phyloP scores from a whole-genome alignment of 1,284 basidiomycete species.

The Microbotryomycetes sp. region DNA sequence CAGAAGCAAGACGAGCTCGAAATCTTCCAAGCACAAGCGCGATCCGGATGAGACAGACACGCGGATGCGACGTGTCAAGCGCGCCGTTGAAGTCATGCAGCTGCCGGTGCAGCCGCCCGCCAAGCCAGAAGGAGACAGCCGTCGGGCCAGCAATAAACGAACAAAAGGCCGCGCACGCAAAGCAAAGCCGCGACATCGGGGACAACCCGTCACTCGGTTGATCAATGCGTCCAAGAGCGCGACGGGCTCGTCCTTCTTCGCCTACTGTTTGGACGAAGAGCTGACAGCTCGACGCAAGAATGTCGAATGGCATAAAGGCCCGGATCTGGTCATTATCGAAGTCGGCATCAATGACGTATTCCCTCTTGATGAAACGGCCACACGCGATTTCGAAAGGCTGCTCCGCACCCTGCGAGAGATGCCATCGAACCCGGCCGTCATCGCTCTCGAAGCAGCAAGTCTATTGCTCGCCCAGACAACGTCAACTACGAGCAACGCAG shows the following conservation, averaged over 20 bases:
- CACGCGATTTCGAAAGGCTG: constrained; percentile 24
- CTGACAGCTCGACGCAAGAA: constrained; percentile 21
- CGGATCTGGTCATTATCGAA: constrained; percentile 31
- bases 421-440: constrained; percentile 25
- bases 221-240: constrained; percentile 30
- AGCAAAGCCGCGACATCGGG: not conserved
- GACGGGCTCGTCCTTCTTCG: constrained; percentile 29
- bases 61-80: not conserved
- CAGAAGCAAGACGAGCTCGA: no score
- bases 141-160: not conserved
- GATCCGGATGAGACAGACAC: no score
- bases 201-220: constrained; percentile 15
- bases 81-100: not conserved
- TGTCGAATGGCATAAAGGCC: constrained; percentile 20
- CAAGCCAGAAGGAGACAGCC: not conserved
- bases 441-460: constrained; percentile 28
- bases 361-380: constrained; percentile 16
- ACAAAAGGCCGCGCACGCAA: constrained; percentile 1
- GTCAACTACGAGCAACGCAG: constrained; percentile 10
- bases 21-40: no score
- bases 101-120: not conserved
- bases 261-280: constrained; percentile 28
- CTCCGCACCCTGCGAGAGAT: constrained; percentile 14
- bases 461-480: constrained; percentile 19
- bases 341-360: constrained; percentile 32